phyloP scores from a whole-genome alignment of 192 early-diverging fungal species.

The Backusella sp. region DNA sequence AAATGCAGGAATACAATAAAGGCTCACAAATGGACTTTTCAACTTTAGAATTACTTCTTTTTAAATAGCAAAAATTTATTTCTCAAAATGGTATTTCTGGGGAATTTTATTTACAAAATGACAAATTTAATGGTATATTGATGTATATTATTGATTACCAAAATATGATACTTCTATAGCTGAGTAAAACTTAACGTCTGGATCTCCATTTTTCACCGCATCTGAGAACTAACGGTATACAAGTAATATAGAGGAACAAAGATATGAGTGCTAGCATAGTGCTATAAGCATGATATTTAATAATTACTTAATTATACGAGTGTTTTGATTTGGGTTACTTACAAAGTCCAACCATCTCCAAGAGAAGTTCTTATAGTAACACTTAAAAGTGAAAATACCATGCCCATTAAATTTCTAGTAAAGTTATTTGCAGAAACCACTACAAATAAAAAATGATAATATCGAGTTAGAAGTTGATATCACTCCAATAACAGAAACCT shows the following conservation, averaged over 20 bases:
- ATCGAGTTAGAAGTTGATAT: background rate
- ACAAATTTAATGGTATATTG: background rate
- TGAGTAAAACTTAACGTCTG: background rate
- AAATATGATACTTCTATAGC: background rate
- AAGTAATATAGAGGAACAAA: background rate
- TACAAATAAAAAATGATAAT: background rate
- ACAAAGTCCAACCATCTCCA: conserved; percentile 28
- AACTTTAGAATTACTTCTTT: background rate
- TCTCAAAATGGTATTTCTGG: background rate
- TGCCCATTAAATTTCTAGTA: conserved; percentile 22
- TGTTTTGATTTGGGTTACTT: background rate
- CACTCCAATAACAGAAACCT: background rate
- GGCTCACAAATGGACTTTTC: too few relatives aligned
- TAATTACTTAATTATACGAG: background rate
- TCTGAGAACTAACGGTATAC: conserved; percentile 16
- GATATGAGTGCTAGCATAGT: conserved; percentile 3
- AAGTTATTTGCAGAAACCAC: conserved; percentile 23
- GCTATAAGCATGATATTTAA: background rate
- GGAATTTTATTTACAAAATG: background rate
- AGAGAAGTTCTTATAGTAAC: conserved; percentile 6
- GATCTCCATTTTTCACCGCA: conserved; percentile 9
- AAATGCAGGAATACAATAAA: too few relatives aligned
- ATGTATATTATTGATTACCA: background rate
- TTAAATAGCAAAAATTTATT: background rate
- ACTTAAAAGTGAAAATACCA: conserved; percentile 20